Conservation (phyloP, 768 basidiomycete genomes). For the Mycena capillaripes region DNA sequence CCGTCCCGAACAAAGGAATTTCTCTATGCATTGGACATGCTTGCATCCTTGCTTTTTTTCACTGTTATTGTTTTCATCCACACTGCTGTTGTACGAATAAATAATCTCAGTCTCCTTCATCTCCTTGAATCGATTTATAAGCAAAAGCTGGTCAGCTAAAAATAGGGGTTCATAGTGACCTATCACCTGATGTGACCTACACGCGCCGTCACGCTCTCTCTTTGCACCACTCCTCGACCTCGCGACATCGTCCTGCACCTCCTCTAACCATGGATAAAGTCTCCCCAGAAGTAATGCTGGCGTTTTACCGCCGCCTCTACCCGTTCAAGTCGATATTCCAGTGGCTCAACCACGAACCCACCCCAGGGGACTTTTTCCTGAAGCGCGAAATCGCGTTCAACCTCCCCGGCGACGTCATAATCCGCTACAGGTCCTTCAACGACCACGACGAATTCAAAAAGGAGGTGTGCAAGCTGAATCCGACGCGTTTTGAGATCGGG, state of each 20-base stretch:
- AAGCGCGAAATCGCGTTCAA: constrained; percentile 98
- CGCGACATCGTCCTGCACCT: not conserved
- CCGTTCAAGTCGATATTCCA: constrained; percentile 94
- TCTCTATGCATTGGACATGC: not conserved
- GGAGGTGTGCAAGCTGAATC: constrained; percentile 86
- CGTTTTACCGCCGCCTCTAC: constrained; percentile 92
- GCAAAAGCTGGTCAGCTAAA: not conserved
- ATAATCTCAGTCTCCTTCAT: constrained; percentile 8
- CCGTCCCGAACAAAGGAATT: constrained; percentile 10
- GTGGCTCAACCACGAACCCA: constrained; percentile 95
- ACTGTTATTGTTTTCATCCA: not conserved
- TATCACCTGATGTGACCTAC: constrained; percentile 18
- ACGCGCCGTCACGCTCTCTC: not conserved
- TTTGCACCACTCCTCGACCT: not conserved
- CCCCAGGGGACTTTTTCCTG: constrained; percentile 85
- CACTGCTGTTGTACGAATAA: constrained; percentile 10
- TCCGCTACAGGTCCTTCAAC: constrained; percentile 94
- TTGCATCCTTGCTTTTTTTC: constrained; percentile 7
- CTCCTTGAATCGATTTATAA: not conserved
- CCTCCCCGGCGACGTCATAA: constrained; percentile 89
- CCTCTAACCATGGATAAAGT: constrained; percentile 16
- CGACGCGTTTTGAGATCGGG: constrained; percentile 96
- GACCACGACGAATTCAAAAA: constrained; percentile 92
- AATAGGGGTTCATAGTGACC: not conserved
- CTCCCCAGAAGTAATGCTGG: constrained; percentile 55